These are phyloP conservation scores for Metarhizium sp. DNA, from an alignment of 2,329 filamentous ascomycete species.

Conservation along the genomic window DNA sequence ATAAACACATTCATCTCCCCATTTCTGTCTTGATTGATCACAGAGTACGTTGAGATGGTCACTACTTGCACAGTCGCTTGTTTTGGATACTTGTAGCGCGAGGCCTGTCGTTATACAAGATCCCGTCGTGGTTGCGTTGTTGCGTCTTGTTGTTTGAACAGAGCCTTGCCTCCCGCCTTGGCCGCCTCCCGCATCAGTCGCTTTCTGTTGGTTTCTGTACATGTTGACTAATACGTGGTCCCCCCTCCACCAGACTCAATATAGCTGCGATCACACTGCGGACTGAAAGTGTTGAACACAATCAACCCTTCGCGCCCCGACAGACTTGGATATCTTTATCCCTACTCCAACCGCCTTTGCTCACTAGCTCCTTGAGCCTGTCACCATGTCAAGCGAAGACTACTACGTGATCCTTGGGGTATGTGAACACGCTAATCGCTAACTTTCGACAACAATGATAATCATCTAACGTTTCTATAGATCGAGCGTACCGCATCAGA, in stretches of 20 bases:
- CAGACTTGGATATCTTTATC: constrained; percentile 3
- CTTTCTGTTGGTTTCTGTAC: not conserved
- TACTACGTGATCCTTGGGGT: constrained; percentile 73
- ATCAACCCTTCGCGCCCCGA: not conserved
- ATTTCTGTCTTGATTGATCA: not conserved
- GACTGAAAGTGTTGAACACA: not conserved
- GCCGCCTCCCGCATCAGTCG: not conserved
- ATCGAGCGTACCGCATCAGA: constrained; percentile 73
- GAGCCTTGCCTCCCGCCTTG: not conserved
- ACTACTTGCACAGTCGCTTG: not conserved
- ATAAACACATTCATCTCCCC: not conserved
- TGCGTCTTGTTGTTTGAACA: not conserved
- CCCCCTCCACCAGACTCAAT: not conserved
- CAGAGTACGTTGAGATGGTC: not conserved
- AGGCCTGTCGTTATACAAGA: not conserved
- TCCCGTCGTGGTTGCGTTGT: not conserved
- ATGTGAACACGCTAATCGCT: constrained; percentile 25
- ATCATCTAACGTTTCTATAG: constrained; percentile 32
- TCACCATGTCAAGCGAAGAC: constrained; percentile 70
- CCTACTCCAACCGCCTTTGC: not conserved
- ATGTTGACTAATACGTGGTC: constrained; percentile 1
- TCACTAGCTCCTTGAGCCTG: not conserved
- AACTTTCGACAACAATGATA: not conserved
- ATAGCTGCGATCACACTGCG: not conserved
- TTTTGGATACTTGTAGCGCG: not conserved